These are phyloP conservation scores for Xylaria longipes DNA, from an alignment of 495 filamentous ascomycete species.

Conservation along the genomic window DNA sequence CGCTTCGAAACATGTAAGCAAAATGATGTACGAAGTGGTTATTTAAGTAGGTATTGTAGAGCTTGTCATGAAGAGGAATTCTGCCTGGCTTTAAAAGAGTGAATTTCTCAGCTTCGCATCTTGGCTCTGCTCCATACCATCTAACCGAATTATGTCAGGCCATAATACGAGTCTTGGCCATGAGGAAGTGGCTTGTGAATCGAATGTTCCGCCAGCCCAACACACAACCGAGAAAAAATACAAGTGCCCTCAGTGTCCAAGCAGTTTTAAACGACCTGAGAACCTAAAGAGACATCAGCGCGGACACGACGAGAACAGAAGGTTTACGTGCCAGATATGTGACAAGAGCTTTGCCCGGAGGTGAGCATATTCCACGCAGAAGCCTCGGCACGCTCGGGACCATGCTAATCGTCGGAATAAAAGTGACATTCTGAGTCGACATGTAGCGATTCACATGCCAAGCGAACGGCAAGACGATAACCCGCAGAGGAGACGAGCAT, in stretches of 20 bases:
- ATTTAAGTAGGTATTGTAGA: background rate
- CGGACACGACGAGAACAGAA: conserved; percentile 74
- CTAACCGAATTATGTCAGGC: conserved; percentile 8
- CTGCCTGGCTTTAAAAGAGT: conserved; percentile 13
- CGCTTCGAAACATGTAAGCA: background rate
- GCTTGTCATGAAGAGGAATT: background rate
- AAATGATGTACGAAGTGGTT: background rate
- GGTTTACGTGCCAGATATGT: conserved; percentile 71
- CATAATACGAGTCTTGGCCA: conserved; percentile 3
- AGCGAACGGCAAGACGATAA: conserved; percentile 50
- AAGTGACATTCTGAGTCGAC: conserved; percentile 64
- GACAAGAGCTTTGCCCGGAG: conserved; percentile 70
- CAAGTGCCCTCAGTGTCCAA: conserved; percentile 58
- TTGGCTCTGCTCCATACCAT: conserved; percentile 9
- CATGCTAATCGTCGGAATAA: conserved; percentile 19
- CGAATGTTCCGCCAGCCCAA: background rate
- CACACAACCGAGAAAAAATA: conserved; percentile 36
- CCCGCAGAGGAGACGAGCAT: conserved; percentile 61
- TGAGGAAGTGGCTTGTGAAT: conserved; percentile 8
- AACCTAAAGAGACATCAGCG: conserved; percentile 76
- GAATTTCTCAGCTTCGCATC: conserved; percentile 14
- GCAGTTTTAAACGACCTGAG: conserved; percentile 70
- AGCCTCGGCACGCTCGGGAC: background rate
- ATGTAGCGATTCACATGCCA: conserved; percentile 59
- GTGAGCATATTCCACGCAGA: conserved; percentile 36